phyloP scores from a whole-genome alignment of 75 land plant genomes.

The Larix kaempferi region DNA sequence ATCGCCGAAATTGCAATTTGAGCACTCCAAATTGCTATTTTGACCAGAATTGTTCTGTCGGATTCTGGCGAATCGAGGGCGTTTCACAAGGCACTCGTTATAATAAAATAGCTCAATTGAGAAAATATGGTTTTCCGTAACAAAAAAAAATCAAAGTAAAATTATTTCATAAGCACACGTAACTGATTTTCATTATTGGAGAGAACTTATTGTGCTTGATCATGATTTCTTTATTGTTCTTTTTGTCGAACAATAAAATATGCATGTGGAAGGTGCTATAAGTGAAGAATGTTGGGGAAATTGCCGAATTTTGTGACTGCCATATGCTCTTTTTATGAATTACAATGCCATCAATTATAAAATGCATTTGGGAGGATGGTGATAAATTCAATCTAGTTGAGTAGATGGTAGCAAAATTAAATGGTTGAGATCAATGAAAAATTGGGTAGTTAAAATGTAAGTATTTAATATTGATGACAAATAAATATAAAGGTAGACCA shows the following conservation, averaged over 20 bases:
- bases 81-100: neutral
- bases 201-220: neutral
- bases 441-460: neutral
- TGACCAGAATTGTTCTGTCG: too few relatives aligned
- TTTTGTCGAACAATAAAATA: constrained; percentile 4
- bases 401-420: neutral
- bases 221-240: neutral
- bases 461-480: neutral
- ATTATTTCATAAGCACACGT: neutral
- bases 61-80: too few relatives aligned
- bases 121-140: neutral
- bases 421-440: neutral
- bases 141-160: too few relatives aligned
- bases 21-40: too few relatives aligned
- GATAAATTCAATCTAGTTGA: neutral
- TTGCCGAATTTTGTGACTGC: neutral
- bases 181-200: neutral
- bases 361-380: neutral
- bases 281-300: neutral
- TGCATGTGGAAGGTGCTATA: neutral
- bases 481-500: neutral
- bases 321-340: neutral
- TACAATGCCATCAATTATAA: neutral
- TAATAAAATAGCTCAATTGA: neutral
- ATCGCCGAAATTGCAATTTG: too few relatives aligned